Conservation (phyloP, 2,329 filamentous ascomycete species). For the Massarina eburnea region DNA sequence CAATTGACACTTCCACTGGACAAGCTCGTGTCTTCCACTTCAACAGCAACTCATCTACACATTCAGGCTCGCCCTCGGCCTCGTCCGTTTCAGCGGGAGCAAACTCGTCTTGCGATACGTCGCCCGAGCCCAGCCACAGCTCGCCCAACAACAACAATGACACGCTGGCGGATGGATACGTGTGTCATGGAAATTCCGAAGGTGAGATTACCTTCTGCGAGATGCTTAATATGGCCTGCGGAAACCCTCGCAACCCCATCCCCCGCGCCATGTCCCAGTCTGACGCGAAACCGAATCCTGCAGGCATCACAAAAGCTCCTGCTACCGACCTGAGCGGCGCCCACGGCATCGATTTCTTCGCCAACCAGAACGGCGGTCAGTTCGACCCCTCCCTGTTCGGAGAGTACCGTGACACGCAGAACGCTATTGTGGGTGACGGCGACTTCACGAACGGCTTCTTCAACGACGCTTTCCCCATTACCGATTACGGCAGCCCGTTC, state of each 20-base stretch:
- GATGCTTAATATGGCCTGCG: constrained; percentile 59
- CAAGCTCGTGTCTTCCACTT: constrained; percentile 54
- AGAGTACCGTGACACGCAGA: constrained; percentile 87
- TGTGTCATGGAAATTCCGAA: constrained; percentile 53
- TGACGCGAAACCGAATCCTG: constrained; percentile 43
- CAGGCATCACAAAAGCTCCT: constrained; percentile 39
- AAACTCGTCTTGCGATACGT: constrained; percentile 69
- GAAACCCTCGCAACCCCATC: constrained; percentile 55
- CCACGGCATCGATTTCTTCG: constrained; percentile 70
- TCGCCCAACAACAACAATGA: constrained; percentile 70
- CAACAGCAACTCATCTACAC: constrained; percentile 50
- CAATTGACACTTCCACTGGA: constrained; percentile 46
- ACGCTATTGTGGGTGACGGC: constrained; percentile 69
- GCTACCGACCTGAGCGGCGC: constrained; percentile 23
- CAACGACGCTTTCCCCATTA: constrained; percentile 74
- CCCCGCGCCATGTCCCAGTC: constrained; percentile 51
- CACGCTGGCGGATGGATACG: constrained; percentile 42
- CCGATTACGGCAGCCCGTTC: constrained; percentile 79
- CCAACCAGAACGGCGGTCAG: constrained; percentile 77
- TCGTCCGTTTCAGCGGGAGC: constrained; percentile 54
- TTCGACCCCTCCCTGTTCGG: constrained; percentile 93
- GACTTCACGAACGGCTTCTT: constrained; percentile 71
- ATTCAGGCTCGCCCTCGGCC: constrained; percentile 54
- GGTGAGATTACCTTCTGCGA: constrained; percentile 58
- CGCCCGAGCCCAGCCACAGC: constrained; percentile 73